A percentile compares a stretch with the other conserved stretches of the same genome.
phyloP scores from a whole-genome alignment of 768 basidiomycete species.

The Termitomyces sp. region DNA sequence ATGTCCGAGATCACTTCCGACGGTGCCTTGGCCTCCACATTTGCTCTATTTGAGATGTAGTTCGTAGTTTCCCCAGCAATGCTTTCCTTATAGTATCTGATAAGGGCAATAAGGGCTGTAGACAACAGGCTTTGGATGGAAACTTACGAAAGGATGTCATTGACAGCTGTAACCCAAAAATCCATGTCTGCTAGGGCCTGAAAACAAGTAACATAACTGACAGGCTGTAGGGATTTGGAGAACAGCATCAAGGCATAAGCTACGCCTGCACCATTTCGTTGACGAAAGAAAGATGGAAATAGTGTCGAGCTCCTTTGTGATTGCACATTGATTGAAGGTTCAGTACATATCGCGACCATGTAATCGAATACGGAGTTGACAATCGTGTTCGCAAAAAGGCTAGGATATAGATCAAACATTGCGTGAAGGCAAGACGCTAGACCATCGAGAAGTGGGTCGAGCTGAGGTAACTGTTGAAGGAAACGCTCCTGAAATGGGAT shows the following conservation, averaged over 20 bases:
- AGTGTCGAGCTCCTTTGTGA: not conserved
- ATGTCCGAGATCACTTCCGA: conserved; percentile 8
- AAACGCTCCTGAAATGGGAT: conserved; percentile 12
- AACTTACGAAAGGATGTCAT: conserved; percentile 17
- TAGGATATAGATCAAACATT: conserved; percentile 13
- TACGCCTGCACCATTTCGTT: conserved; percentile 8
- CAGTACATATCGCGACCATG: conserved; percentile 11
- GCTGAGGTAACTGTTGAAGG: conserved; percentile 9
- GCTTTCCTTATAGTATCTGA: conserved; percentile 15
- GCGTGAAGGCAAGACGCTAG: conserved; percentile 5
- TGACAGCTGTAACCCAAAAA: conserved; percentile 6
- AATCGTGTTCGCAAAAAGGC: conserved; percentile 8
- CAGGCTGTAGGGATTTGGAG: conserved; percentile 4
- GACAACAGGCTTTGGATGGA: not conserved
- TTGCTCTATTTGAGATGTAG: conserved; percentile 11
- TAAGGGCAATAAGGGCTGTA: not conserved
- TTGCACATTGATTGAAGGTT: conserved; percentile 4
- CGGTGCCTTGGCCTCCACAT: conserved; percentile 1
- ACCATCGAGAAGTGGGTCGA: conserved; percentile 12
- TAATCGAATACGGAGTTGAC: conserved; percentile 14
- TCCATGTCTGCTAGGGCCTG: conserved; percentile 14
- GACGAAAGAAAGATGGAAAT: conserved; percentile 17
- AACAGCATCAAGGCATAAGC: conserved; percentile 11
- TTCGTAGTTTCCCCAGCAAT: conserved; percentile 12
- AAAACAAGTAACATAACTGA: conserved; percentile 7